Conservation (phyloP, 371 early-diverging fungal genomes). For the Blakeslea trispora region DNA sequence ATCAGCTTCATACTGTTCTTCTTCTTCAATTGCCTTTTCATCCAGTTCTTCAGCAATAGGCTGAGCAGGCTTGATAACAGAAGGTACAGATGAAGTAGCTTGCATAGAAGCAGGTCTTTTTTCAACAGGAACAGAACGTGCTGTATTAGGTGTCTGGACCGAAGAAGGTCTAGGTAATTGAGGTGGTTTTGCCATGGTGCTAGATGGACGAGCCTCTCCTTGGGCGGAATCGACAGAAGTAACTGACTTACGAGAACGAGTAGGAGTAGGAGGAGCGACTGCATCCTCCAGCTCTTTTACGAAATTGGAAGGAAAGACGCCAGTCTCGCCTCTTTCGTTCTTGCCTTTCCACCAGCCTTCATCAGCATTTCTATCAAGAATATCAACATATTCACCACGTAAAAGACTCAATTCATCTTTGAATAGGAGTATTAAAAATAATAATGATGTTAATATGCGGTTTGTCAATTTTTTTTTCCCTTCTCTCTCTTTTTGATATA, state of each 20-base stretch:
- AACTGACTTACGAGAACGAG: conserved; percentile 35
- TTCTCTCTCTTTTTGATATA: too few species aligned
- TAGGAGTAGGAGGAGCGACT: conserved; percentile 42
- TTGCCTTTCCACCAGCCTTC: conserved; percentile 68
- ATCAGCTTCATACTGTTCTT: conserved; percentile 13
- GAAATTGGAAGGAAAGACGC: conserved; percentile 63
- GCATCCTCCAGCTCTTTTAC: conserved; percentile 56
- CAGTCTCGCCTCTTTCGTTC: conserved; percentile 58
- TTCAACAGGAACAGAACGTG: conserved; percentile 13
- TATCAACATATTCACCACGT: conserved; percentile 53
- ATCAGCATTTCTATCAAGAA: conserved; percentile 55
- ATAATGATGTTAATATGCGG: neutral
- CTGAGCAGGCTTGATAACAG: neutral
- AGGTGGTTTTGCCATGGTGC: conserved; percentile 21
- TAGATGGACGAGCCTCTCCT: conserved; percentile 6
- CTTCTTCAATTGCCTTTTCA: conserved; percentile 7
- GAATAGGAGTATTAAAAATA: neutral
- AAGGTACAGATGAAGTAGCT: conserved; percentile 5
- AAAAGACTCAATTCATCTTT: conserved; percentile 57
- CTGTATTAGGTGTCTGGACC: conserved; percentile 11
- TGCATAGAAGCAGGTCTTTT: conserved; percentile 25
- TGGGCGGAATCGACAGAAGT: conserved; percentile 19
- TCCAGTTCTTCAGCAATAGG: neutral
- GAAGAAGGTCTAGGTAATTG: conserved; percentile 21
- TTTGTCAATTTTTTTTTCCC: neutral